Evolutionary conservation across 176 grass and related monocot genomes (phyloP), one percentile per base, ranked within the genome.

Genomic region (Rhynchospora breviuscula): DNA sequence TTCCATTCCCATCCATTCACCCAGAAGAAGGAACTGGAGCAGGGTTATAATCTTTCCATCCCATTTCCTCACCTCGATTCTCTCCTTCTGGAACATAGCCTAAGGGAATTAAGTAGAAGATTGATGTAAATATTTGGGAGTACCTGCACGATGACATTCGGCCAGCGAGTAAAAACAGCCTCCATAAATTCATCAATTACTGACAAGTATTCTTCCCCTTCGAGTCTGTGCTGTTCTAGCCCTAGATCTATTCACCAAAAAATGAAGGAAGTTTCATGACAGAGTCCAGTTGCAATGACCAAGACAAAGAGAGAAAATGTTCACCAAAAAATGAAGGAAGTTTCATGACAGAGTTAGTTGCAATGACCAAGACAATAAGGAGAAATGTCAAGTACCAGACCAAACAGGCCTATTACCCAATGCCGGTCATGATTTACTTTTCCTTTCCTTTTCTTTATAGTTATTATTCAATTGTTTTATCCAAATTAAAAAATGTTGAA

Each of bases 161-260:
- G 95, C 95, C 95, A 98, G 56, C 92, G 92, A 84, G 92, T 90
- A 83, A 95, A 98, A 79, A 93, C 91, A 84, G 95, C 91, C 84
- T 91, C 92, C 95, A 98, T 98, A 85, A 98, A 98, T 91, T 98
- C 95, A 89, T 98, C 95, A 60, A 98, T 95, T 82, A 95, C 76
- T 71, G 93, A 92, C 60, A 98, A 78, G 85, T 98, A 95, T 78
- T 98, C 92, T 77, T 98, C 95, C 83, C 95, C 95, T 87, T 98
- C 95, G 84, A 95, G 90, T 54, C 92, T 93, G 79, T 95, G 90
- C 43, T 98, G 84, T 87, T 98, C 92, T 67, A 98, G 86, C 22
- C 95, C 95, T 74, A 98, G 87, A 85, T 91, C 83, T 89, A 85
- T 14, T 85, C 63, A 65, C 45, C 85, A 40, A 72, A 67, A 67